Conservation (phyloP, 2,329 filamentous ascomycete genomes). For the Talaromyces sp. region DNA sequence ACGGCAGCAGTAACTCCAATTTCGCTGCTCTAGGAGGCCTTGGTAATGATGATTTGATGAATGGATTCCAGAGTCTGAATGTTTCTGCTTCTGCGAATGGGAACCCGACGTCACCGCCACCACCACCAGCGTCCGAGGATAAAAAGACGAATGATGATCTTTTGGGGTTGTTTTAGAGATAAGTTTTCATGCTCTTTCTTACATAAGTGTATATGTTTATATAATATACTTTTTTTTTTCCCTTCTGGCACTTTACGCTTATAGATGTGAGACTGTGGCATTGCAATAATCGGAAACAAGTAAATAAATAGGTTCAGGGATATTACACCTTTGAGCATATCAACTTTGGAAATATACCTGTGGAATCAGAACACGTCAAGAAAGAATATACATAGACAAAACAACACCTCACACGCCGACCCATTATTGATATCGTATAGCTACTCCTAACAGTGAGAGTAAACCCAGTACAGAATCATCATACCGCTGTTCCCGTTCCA, state of each 20-base stretch:
- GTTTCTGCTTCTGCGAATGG: constrained; percentile 52
- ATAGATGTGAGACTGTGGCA: too few species aligned
- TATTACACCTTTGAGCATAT: too few species aligned
- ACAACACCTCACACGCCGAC: not conserved
- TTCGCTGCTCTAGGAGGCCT: constrained; percentile 25
- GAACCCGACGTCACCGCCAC: constrained; percentile 6
- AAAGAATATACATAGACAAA: not conserved
- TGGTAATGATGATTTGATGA: constrained; percentile 57
- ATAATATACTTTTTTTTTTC: constrained; percentile 7
- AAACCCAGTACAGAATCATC: not conserved
- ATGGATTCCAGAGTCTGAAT: constrained; percentile 78
- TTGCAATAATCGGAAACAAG: too few species aligned
- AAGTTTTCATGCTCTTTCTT: not conserved
- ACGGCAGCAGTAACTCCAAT: constrained; percentile 12
- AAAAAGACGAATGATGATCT: constrained; percentile 52
- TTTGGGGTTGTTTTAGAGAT: constrained; percentile 16
- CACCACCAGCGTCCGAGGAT: constrained; percentile 23
- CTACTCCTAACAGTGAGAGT: not conserved
- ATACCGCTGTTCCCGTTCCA: too few species aligned
- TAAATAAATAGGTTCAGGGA: too few species aligned
- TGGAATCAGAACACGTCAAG: not conserved
- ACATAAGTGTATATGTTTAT: not conserved
- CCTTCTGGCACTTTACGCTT: too few species aligned
- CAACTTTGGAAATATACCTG: not conserved
- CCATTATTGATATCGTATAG: not conserved